Conservation (phyloP, 129 eudicot genomes). For the Tanacetum coccineum region DNA sequence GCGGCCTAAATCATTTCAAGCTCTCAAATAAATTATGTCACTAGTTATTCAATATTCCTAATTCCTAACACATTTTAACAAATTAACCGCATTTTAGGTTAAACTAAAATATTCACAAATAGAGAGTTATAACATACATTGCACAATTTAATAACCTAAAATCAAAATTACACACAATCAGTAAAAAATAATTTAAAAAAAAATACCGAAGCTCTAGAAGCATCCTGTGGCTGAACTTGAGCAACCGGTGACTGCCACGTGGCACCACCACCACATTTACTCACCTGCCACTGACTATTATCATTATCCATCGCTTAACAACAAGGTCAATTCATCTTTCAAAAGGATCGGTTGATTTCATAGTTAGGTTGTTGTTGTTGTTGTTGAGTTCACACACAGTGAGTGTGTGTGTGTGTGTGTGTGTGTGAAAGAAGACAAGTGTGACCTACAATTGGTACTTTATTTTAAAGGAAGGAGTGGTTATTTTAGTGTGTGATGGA, state of each 20-base stretch:
- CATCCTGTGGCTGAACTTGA: constrained; percentile 29
- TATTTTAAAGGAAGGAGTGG: constrained; percentile 13
- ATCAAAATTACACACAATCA: background rate
- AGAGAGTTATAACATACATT: background rate
- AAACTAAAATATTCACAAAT: background rate
- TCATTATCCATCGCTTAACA: constrained; percentile 19
- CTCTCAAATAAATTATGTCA: constrained; percentile 1
- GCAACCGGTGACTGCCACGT: constrained; percentile 31
- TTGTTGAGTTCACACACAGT: no score
- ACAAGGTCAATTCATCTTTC: constrained; percentile 18
- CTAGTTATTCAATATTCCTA: background rate
- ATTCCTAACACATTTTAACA: background rate
- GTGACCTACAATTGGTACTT: constrained; percentile 27
- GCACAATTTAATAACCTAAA: background rate
- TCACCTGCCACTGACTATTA: constrained; percentile 20
- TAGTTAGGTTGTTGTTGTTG: no score
- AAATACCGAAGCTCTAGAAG: constrained; percentile 26
- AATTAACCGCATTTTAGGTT: background rate
- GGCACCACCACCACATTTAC: constrained; percentile 20
- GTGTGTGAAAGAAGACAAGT: no score
- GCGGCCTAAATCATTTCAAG: background rate
- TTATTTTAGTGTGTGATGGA: constrained; percentile 13
- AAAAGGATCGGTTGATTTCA: background rate
- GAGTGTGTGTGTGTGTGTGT: no score
- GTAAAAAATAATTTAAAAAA: background rate